Conservation (phyloP, 805 yeast genomes). For the Metschnikowia lachancei region DNA sequence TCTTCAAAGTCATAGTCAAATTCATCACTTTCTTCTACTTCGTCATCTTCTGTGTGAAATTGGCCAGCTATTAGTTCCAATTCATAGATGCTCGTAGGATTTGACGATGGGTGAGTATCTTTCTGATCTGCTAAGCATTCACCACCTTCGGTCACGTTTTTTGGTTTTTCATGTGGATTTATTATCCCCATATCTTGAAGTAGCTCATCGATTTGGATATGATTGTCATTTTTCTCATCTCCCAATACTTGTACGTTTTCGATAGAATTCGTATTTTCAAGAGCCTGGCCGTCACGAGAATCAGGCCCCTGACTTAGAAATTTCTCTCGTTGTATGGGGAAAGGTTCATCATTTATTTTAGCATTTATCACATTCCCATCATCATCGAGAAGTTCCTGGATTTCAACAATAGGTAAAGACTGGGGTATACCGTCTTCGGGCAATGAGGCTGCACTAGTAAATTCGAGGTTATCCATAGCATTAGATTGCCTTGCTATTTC, state of each 20-base stretch:
- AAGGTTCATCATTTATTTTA: constrained; percentile 24
- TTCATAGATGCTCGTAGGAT: constrained; percentile 38
- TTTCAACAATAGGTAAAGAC: constrained; percentile 72
- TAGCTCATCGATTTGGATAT: constrained; percentile 29
- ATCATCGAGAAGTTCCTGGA: constrained; percentile 75
- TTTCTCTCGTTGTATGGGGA: not conserved
- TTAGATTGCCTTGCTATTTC: constrained; percentile 27
- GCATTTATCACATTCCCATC: constrained; percentile 61
- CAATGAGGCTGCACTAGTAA: not conserved
- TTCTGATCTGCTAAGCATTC: not conserved
- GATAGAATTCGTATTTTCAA: not conserved
- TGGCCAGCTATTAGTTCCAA: constrained; percentile 55
- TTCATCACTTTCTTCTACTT: not conserved
- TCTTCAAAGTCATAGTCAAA: constrained; percentile 13
- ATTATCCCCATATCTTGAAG: constrained; percentile 36
- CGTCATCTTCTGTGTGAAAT: constrained; percentile 19
- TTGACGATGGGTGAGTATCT: not conserved
- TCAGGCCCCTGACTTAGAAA: not conserved
- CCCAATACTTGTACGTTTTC: not conserved
- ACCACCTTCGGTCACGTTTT: not conserved
- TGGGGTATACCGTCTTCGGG: constrained; percentile 31
- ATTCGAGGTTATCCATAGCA: not conserved
- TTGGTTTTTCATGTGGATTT: constrained; percentile 3
- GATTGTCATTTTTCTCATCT: not conserved
- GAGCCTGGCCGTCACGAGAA: not conserved